A percentile compares a stretch with the other conserved stretches of the same genome.
phyloP scores from a whole-genome alignment of 1,139 yeast genomes.

The Debaryomyces fabryi region DNA sequence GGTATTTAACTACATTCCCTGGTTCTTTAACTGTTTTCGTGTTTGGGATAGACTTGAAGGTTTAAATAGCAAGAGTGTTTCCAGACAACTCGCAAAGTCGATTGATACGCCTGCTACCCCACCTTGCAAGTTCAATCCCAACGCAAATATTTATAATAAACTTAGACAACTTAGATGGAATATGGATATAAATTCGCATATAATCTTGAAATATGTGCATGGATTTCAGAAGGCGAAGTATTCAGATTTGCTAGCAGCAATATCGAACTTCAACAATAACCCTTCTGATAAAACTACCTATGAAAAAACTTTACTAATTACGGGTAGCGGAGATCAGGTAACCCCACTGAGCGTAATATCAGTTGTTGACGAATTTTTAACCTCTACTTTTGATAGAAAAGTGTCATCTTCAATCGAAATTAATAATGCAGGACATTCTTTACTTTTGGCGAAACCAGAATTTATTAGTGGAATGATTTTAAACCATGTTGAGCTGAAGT shows the following conservation, averaged over 20 bases:
- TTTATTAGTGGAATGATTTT: constrained; percentile 63
- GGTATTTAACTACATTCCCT: constrained; percentile 47
- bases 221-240: constrained; percentile 49
- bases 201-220: constrained; percentile 55
- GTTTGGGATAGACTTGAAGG: constrained; percentile 67
- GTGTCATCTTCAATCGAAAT: constrained; percentile 43
- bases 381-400: constrained; percentile 27
- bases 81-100: constrained; percentile 49
- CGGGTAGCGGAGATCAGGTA: constrained; percentile 60
- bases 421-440: constrained; percentile 65
- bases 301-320: constrained; percentile 52
- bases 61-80: constrained; percentile 57
- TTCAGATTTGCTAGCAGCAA: constrained; percentile 48
- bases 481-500: constrained; percentile 56
- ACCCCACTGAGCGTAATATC: constrained; percentile 48
- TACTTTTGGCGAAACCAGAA: constrained; percentile 67
- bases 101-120: neutral
- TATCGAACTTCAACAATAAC: constrained; percentile 38
- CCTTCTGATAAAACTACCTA: constrained; percentile 33
- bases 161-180: constrained; percentile 72
- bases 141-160: constrained; percentile 43
- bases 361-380: constrained; percentile 28
- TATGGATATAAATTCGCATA: constrained; percentile 58
- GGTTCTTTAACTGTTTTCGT: constrained; percentile 57
- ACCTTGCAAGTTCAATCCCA: constrained; percentile 15